A percentile compares a stretch with the other conserved stretches of the same genome.
phyloP scores from a whole-genome alignment of 345 rosid species.

The Excoecaria agallocha region DNA sequence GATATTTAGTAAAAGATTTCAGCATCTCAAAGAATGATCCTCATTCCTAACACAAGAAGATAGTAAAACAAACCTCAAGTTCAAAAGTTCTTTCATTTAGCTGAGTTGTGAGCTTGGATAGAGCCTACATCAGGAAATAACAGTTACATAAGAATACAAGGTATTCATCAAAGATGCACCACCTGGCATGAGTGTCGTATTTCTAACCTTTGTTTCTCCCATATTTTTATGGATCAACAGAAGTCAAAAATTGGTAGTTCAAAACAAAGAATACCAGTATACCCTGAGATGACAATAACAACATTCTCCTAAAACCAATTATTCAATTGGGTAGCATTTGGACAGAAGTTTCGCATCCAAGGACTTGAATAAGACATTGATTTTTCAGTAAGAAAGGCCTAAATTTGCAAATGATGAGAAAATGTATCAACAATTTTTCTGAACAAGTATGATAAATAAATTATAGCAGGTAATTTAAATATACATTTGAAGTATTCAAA shows the following conservation, averaged over 20 bases:
- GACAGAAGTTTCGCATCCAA: not conserved
- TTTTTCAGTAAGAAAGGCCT: not conserved
- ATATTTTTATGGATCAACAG: not conserved
- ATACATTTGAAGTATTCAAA: not conserved
- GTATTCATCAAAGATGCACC: slow-evolving; percentile 2
- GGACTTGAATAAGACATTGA: not conserved
- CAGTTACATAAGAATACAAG: slow-evolving; percentile 14
- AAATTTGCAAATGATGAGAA: not conserved
- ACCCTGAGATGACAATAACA: not conserved
- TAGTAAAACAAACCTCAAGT: slow-evolving; percentile 58
- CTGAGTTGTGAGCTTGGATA: slow-evolving; percentile 54
- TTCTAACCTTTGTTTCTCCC: not conserved
- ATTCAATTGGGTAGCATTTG: not conserved
- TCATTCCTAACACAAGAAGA: slow-evolving; percentile 9
- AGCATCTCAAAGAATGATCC: slow-evolving; percentile 7
- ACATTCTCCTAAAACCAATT: not conserved
- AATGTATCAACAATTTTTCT: not conserved
- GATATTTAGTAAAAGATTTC: slow-evolving; percentile 19
- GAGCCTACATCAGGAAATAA: slow-evolving; percentile 37
- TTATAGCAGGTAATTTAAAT: not conserved
- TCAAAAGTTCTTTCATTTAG: slow-evolving; percentile 61
- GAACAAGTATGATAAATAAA: not conserved
- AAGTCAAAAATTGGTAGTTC: not conserved
- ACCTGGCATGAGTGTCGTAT: not conserved
- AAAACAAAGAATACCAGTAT: not conserved